Percentiles rank a stretch among this genome's conserved stretches.
Evolutionary conservation across 2,329 filamentous ascomycete species (phyloP).

Genomic region (Aspergillus awamori): DNA sequence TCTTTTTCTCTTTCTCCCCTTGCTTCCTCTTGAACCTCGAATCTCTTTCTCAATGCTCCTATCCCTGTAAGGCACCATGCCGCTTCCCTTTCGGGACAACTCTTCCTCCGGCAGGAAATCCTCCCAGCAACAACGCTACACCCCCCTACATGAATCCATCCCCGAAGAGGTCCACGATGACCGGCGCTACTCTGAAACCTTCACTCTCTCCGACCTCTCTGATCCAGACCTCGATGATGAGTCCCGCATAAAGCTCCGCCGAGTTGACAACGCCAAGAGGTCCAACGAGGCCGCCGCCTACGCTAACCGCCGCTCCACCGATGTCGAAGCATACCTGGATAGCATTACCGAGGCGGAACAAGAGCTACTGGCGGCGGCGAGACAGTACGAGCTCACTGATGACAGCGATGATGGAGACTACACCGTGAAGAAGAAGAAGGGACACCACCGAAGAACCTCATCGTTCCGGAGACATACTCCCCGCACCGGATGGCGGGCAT

Average conservation of each 20-base stretch:
- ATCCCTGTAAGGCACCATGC: slow-evolving; percentile 19
- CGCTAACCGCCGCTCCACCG: slow-evolving; percentile 22
- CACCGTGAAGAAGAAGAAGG: slow-evolving; percentile 7
- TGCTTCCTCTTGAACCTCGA: background rate
- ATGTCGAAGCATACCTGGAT: slow-evolving; percentile 28
- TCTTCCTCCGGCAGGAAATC: slow-evolving; percentile 1
- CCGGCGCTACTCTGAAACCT: slow-evolving; percentile 15
- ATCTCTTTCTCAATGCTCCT: background rate
- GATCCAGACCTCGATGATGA: slow-evolving; percentile 15
- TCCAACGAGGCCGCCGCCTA: slow-evolving; percentile 9
- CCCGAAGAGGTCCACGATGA: slow-evolving; percentile 20
- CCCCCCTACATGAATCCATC: slow-evolving; percentile 23
- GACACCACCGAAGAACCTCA: slow-evolving; percentile 6
- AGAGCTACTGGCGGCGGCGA: slow-evolving; percentile 24
- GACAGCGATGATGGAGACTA: slow-evolving; percentile 20
- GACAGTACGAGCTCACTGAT: slow-evolving; percentile 22
- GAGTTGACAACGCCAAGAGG: slow-evolving; percentile 11
- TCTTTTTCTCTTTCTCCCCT: background rate
- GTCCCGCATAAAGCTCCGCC: slow-evolving; percentile 19
- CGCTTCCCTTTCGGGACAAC: slow-evolving; percentile 8
- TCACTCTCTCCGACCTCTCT: slow-evolving; percentile 17
- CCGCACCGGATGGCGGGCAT: slow-evolving; percentile 22
- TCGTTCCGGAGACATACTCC: slow-evolving; percentile 3
- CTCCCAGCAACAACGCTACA: slow-evolving; percentile 15
- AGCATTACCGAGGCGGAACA: slow-evolving; percentile 29